A percentile compares a stretch with the other conserved stretches of the same genome.
phyloP scores from a whole-genome alignment of 208 protist genomes.

The Leishmania turanica region DNA sequence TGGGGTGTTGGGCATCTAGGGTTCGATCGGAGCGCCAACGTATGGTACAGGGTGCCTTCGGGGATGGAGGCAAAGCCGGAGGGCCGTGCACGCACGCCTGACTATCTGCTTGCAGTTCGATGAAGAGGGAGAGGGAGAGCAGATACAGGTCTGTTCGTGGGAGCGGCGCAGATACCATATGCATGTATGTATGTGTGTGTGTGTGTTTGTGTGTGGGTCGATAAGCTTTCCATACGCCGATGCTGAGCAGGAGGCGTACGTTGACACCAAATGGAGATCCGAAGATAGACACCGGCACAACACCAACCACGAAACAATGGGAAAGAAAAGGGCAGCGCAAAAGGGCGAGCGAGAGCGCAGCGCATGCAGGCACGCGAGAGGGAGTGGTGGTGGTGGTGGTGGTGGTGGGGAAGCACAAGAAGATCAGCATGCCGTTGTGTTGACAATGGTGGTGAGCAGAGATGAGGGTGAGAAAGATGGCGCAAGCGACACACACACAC shows the following conservation, averaged over 20 bases:
- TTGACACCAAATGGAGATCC: not conserved
- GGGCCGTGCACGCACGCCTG: not conserved
- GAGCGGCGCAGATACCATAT: not conserved
- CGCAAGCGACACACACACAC: not conserved
- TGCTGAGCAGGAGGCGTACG: not conserved
- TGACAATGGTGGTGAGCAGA: no score
- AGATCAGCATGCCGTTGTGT: not conserved
- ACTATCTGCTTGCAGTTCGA: not conserved
- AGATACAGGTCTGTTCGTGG: not conserved
- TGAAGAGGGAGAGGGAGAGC: not conserved
- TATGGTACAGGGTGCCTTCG: not conserved
- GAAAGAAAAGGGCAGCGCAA: not conserved
- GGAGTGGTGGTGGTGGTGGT: not conserved
- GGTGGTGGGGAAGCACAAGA: not conserved
- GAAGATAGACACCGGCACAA: not conserved
- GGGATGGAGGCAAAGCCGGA: not conserved
- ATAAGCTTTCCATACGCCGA: no score
- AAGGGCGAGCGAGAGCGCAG: not conserved
- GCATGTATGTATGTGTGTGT: not conserved
- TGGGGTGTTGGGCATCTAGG: not conserved
- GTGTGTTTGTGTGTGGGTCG: not conserved
- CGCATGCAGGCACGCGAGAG: not conserved
- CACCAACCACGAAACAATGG: not conserved
- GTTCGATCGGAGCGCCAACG: not conserved
- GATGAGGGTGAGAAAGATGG: not conserved